Percentiles rank a stretch among this genome's conserved stretches.
These are phyloP conservation scores for Arachis monticola DNA, from an alignment of 331 rosid species.

Conservation along the genomic window DNA sequence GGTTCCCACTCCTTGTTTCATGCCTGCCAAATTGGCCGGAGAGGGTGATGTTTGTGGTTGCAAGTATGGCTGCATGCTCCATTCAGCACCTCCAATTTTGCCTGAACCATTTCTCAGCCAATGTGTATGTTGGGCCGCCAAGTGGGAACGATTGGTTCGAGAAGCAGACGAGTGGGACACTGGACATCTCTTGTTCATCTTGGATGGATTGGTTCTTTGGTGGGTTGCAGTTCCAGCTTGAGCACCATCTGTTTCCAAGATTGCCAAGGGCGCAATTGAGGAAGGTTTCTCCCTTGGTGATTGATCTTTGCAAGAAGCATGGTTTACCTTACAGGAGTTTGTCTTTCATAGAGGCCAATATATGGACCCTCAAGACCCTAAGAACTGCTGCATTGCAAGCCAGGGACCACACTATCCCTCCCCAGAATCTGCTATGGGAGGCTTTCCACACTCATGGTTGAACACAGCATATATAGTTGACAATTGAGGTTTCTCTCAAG, in stretches of 20 bases:
- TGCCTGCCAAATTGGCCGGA: slow-evolving; percentile 75
- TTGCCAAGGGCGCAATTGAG: slow-evolving; percentile 52
- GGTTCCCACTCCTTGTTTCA: slow-evolving; percentile 76
- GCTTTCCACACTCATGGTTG: slow-evolving; percentile 56
- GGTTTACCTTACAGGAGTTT: slow-evolving; percentile 56
- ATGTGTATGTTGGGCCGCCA: slow-evolving; percentile 72
- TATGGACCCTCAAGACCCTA: slow-evolving; percentile 51
- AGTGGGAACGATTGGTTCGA: slow-evolving; percentile 62
- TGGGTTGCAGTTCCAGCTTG: slow-evolving; percentile 55
- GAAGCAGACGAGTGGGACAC: slow-evolving; percentile 60
- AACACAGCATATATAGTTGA: background rate
- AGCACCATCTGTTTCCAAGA: slow-evolving; percentile 57
- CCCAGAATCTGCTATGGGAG: slow-evolving; percentile 49
- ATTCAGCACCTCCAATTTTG: slow-evolving; percentile 77
- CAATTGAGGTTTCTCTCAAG: background rate
- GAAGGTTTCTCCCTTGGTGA: slow-evolving; percentile 51
- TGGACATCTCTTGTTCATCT: slow-evolving; percentile 50
- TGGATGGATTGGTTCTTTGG: slow-evolving; percentile 66
- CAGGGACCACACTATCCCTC: slow-evolving; percentile 32
- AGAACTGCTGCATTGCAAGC: slow-evolving; percentile 53
- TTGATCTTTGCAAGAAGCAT: slow-evolving; percentile 53
- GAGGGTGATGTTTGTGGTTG: slow-evolving; percentile 65
- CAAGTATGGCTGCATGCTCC: slow-evolving; percentile 62
- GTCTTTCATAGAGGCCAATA: slow-evolving; percentile 50
- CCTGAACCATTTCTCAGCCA: slow-evolving; percentile 78